Base-by-base conservation (phyloP, 106 monocot species). In the Allium sativum region DNA sequence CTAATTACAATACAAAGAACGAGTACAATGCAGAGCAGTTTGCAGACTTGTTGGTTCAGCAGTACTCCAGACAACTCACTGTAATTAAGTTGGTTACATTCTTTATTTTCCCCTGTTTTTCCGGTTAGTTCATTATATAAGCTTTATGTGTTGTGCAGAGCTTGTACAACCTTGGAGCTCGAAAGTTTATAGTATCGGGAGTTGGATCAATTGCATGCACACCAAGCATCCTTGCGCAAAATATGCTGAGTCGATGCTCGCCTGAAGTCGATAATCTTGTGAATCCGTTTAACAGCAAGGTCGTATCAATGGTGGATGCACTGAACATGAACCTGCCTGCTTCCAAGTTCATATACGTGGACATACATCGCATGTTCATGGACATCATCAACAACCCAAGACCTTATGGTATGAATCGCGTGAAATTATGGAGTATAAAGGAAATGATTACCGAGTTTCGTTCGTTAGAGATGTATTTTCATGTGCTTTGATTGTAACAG, bases 141-240 rank as follows among this genome's bases (percentile, higher is more conserved):
- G 31, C 31, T 31, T 31, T 1, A 31, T 2, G 31, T 2, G 31
- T 31, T 31, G 56, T 62, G 42, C 42, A 98, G 92, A 82, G 72
- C 10, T 56, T 99, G 15, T 92, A 92, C 73, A 85, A 85, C 22
- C 78, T 92, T 4, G 98, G 98, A 57, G 98, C 80, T 7, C 65
- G 98, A 9, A 80, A 69, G 44, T 83, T 99, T 42, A 76, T 79
- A 3, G 55, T 99, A 10, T 47, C 78, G 0, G 83, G 92, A 0
- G 70, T 99, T 0, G 98, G 98, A 20, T 77, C 88, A 0, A 62
- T 92, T 53, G 74, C 67, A 7, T 99, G 98, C 65, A 83, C 88
- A 8, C 98, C 92, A 10, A 99, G 82, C 76, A 75, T 92, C 46
- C 79, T 87, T 0, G 92, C 92, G 4, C 80, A 70, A 53, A 74